Base-by-base conservation (phyloP, 2,329 filamentous ascomycete genomes). In the Diaporthe sp. region DNA sequence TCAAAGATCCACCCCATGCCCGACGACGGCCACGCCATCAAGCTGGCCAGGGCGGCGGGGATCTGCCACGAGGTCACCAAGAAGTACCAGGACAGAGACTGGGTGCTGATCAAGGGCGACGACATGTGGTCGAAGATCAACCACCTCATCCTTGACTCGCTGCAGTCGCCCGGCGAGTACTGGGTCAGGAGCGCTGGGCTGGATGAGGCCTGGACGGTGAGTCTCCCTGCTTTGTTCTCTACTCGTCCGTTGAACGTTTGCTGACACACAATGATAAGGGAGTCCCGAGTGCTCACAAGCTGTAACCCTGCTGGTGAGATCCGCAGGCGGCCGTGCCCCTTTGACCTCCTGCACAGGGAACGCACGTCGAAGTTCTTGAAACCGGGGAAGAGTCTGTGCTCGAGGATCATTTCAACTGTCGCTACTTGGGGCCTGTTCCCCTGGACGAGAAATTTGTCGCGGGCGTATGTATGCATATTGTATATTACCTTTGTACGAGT, bases 1-100 rank as follows among this genome's bases (percentile, higher is more conserved):
- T 81, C 86, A 1, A 84, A 87, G 13, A 82, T 92, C 25, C 86
- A 88, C 75, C 76, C 77, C 13, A 80, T 89, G 46, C 80, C 88
- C 0, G 96, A 98, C 78, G 95, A 98, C 83, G 95, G 96, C 0
- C 96, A 98, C 84, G 88, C 91, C 13, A 88, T 92, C 72, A 98
- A 98, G 83, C 84, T 97, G 7, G 87, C 93, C 10, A 87, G 95
- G 44, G 92, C 94, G 1, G 83, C 97, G 25, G 89, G 90, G 5
- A 84, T 95, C 79, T 94, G 91, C 1, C 87, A 93, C 81, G 81
- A 86, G 44, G 80, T 88, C 1, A 89, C 88, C 71, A 79, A 81
- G 78, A 82, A 82, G 55, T 93, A 86, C 78, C 80, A 82, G 17
- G 82, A 85, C 34, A 85, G 82, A 73, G 83, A 87, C 4, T 89